Evolutionary conservation across 352 stramenopile species (phyloP).

Genomic region (Peronospora farinosa): DNA sequence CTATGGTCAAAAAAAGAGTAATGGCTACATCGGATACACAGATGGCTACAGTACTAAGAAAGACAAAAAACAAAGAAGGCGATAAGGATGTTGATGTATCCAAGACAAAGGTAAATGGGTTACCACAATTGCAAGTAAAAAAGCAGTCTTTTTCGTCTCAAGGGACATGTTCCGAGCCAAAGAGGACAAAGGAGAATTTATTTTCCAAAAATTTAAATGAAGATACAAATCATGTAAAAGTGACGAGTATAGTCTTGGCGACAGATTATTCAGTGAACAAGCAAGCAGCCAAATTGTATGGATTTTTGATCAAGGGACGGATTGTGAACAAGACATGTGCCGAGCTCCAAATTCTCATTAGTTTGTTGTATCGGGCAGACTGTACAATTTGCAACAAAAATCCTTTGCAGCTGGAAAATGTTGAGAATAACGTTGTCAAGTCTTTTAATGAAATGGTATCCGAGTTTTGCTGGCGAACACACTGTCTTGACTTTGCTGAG

Average conservation of each 20-base stretch:
- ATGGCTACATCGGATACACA: neutral
- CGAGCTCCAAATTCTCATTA: constrained; percentile 40
- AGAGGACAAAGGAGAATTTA: neutral
- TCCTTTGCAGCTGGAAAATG: neutral
- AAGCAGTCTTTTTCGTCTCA: constrained; percentile 11
- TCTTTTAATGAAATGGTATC: constrained; percentile 10
- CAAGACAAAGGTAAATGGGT: constrained; percentile 8
- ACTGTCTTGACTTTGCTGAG: constrained; percentile 36
- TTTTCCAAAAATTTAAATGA: constrained; percentile 6
- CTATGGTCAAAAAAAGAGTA: neutral
- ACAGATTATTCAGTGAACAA: constrained; percentile 27
- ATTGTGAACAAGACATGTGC: constrained; percentile 39
- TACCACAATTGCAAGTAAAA: too few species aligned
- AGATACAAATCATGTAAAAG: neutral
- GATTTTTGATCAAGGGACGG: constrained; percentile 41
- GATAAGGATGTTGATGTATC: neutral
- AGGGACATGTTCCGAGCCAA: constrained; percentile 5
- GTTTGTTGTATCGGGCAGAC: constrained; percentile 30
- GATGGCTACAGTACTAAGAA: neutral
- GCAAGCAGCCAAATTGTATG: constrained; percentile 45
- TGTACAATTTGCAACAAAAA: constrained; percentile 12
- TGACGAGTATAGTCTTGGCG: neutral
- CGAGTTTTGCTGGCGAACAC: constrained; percentile 41
- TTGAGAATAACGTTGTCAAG: neutral
- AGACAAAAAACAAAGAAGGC: neutral